phyloP scores from a whole-genome alignment of 495 filamentous ascomycete species.

The Tuber microsphaerosporum region DNA sequence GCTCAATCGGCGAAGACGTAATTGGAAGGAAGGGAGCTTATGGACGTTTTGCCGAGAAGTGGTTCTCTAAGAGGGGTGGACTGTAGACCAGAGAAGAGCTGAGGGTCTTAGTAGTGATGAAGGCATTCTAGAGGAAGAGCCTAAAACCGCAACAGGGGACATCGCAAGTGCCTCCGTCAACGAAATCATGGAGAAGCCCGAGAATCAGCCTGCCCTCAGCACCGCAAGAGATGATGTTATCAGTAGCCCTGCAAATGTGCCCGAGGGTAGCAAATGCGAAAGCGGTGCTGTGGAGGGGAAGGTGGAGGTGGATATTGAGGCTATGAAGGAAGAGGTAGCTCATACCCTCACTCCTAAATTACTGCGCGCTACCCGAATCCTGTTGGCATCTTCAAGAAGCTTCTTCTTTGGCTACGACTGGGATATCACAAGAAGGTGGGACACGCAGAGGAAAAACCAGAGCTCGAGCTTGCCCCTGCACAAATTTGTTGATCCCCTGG shows the following conservation, averaged over 20 bases:
- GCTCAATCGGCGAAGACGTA: constrained; percentile 72
- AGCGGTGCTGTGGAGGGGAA: constrained; percentile 11
- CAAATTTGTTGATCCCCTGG: constrained; percentile 65
- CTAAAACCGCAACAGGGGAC: constrained; percentile 16
- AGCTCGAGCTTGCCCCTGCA: constrained; percentile 55
- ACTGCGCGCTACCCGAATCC: constrained; percentile 68
- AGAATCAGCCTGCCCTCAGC: constrained; percentile 32
- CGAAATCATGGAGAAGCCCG: constrained; percentile 40
- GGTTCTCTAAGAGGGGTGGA: constrained; percentile 80
- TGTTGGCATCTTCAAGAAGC: constrained; percentile 68
- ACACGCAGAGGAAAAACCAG: constrained; percentile 16
- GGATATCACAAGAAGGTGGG: constrained; percentile 65
- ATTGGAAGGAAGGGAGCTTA: constrained; percentile 70
- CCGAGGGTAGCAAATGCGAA: constrained; percentile 39
- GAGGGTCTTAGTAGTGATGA: constrained; percentile 53
- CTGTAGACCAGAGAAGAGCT: constrained; percentile 51
- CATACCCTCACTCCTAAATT: constrained; percentile 70
- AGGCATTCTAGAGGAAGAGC: constrained; percentile 26
- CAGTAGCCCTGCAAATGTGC: background rate
- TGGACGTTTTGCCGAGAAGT: constrained; percentile 77
- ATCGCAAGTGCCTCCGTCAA: constrained; percentile 12
- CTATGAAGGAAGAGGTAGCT: constrained; percentile 41
- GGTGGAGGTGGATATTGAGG: constrained; percentile 38
- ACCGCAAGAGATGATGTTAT: background rate
- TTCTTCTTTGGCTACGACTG: constrained; percentile 92